A percentile compares a stretch with the other conserved stretches of the same genome.
Evolutionary conservation across 2,329 filamentous ascomycete species (phyloP).

Genomic region (Calonectria crousiana): DNA sequence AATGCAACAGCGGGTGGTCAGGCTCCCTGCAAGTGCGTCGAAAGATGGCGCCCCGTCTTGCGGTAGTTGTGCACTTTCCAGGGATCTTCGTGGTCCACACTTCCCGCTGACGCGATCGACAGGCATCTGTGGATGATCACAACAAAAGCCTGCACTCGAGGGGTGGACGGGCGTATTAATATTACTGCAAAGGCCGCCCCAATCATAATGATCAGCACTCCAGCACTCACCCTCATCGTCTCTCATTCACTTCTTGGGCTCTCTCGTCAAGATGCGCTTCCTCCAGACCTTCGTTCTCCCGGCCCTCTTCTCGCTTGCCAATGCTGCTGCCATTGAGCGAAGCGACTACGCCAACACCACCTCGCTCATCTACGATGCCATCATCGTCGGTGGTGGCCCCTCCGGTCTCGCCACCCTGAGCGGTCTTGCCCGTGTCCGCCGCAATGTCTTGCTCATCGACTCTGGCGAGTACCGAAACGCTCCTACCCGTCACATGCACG

Average conservation of each 20-base stretch:
- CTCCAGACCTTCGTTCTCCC: slow-evolving; percentile 22
- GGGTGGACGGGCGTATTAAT: not conserved
- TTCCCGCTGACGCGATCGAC: not conserved
- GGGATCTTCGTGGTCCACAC: slow-evolving; percentile 3
- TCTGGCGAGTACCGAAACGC: slow-evolving; percentile 69
- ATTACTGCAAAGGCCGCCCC: not conserved
- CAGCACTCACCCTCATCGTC: not conserved
- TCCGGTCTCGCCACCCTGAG: slow-evolving; percentile 67
- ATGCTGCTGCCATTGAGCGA: slow-evolving; percentile 30
- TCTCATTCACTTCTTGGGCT: not conserved
- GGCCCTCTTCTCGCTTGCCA: slow-evolving; percentile 26
- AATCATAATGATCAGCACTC: not conserved
- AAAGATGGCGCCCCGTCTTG: slow-evolving; percentile 2
- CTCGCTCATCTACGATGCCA: slow-evolving; percentile 60
- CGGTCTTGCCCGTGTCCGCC: slow-evolving; percentile 68
- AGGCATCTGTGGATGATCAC: not conserved
- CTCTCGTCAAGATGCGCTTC: slow-evolving; percentile 33
- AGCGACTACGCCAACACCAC: not conserved
- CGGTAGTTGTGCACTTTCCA: not conserved
- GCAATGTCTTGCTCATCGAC: slow-evolving; percentile 68
- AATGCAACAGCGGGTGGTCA: not conserved
- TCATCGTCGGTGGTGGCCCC: slow-evolving; percentile 70
- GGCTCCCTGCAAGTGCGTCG: not conserved
- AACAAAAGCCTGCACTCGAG: not conserved
- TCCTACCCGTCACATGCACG: slow-evolving; percentile 70